Conservation (phyloP, 2,329 filamentous ascomycete genomes). For the Tolypocladium pustulatum region DNA sequence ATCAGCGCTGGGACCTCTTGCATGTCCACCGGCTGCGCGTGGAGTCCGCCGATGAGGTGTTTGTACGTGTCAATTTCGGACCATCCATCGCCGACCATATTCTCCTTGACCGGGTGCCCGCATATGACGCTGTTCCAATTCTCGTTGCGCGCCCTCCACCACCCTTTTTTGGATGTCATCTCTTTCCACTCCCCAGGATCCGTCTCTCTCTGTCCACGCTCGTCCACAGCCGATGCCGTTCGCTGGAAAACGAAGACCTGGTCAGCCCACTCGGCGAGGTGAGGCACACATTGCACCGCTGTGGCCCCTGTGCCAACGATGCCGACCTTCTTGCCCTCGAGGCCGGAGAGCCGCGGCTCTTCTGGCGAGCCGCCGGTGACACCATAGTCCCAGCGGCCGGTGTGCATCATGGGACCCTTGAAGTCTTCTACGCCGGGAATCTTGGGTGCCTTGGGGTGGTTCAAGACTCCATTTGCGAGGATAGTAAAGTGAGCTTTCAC, state of each 20-base stretch:
- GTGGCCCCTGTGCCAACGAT: conserved; percentile 42
- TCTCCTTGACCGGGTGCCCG: conserved; percentile 30
- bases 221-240: conserved; percentile 34
- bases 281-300: conserved; percentile 32
- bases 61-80: conserved; percentile 19
- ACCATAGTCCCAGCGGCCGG: conserved; percentile 33
- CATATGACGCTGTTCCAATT: conserved; percentile 11
- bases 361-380: conserved; percentile 28
- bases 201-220: conserved; percentile 26
- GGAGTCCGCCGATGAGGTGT: conserved; percentile 20
- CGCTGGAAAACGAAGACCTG: conserved; percentile 47
- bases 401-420: conserved; percentile 32
- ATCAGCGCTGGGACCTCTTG: conserved; percentile 12
- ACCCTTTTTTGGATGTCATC: conserved; percentile 28
- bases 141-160: conserved; percentile 32
- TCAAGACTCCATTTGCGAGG: conserved; percentile 27
- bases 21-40: conserved; percentile 8
- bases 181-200: conserved; percentile 29
- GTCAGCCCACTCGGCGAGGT: conserved; percentile 34
- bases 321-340: conserved; percentile 35
- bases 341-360: conserved; percentile 28
- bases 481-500: conserved; percentile 28
- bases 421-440: conserved; percentile 30
- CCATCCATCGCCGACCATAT: conserved; percentile 42
- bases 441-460: conserved; percentile 29